A percentile compares a stretch with the other conserved stretches of the same genome.
These are phyloP conservation scores for Nectriaceae sp. DNA, from an alignment of 2,329 filamentous ascomycete species.

Conservation along the genomic window DNA sequence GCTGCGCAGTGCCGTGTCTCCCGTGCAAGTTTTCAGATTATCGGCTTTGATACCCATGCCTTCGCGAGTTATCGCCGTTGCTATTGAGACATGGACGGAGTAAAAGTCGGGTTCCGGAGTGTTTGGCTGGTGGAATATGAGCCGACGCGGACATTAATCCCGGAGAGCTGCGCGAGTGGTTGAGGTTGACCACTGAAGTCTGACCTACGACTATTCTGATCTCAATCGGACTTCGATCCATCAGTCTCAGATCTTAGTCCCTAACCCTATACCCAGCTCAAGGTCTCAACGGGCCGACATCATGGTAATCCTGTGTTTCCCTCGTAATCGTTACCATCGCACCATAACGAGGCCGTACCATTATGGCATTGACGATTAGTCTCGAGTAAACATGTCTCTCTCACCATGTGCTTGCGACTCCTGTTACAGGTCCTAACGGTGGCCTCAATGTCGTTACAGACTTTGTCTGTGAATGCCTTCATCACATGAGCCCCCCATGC, in stretches of 20 bases:
- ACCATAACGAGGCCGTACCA: too few species aligned
- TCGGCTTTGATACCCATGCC: too few species aligned
- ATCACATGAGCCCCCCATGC: too few species aligned
- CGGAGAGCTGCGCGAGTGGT: background rate
- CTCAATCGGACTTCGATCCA: background rate
- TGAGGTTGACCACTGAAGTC: background rate
- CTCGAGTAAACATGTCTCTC: background rate
- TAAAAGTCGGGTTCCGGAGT: background rate
- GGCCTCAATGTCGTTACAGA: too few species aligned
- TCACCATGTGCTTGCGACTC: background rate
- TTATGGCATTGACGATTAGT: background rate
- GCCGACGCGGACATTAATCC: background rate
- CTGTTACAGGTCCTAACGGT: background rate
- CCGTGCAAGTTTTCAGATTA: background rate
- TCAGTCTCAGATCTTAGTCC: background rate
- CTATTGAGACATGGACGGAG: background rate
- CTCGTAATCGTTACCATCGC: background rate
- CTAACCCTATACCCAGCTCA: background rate
- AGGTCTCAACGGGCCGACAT: background rate
- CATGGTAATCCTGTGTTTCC: background rate
- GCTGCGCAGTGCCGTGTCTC: background rate
- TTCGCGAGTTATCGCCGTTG: background rate
- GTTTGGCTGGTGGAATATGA: background rate
- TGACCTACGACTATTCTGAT: too few species aligned
- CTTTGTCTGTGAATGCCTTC: too few species aligned